Conservation (phyloP, 495 filamentous ascomycete species). For the Lepidopterella palustris region DNA sequence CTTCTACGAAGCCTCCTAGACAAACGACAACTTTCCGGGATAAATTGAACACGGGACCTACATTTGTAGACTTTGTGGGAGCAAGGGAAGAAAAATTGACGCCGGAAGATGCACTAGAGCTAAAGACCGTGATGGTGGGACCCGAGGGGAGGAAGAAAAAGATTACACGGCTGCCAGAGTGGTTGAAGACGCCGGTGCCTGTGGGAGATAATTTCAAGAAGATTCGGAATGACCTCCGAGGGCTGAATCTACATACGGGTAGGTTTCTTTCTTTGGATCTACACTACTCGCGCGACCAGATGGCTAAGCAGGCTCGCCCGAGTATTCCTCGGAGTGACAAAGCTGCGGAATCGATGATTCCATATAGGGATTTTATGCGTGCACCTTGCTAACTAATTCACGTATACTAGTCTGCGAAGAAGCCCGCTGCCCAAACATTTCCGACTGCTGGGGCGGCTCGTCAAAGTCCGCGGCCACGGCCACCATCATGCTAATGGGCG, state of each 20-base stretch:
- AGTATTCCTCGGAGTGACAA: too few relatives aligned
- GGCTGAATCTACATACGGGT: constrained; percentile 75
- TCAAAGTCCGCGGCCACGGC: constrained; percentile 87
- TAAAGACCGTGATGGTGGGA: constrained; percentile 73
- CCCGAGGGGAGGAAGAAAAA: constrained; percentile 74
- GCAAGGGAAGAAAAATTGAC: constrained; percentile 51
- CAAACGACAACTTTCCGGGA: not conserved
- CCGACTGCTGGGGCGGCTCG: constrained; percentile 91
- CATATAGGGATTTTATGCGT: not conserved
- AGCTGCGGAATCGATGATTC: too few relatives aligned
- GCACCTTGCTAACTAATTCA: not conserved
- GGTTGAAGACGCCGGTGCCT: constrained; percentile 95
- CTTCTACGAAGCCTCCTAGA: not conserved
- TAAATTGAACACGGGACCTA: constrained; percentile 58
- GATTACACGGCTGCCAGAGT: constrained; percentile 85
- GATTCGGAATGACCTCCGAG: constrained; percentile 87
- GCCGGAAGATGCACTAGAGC: constrained; percentile 50
- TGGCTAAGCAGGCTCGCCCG: too few relatives aligned
- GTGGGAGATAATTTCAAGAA: constrained; percentile 79
- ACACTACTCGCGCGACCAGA: too few relatives aligned
- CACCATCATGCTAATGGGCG: constrained; percentile 99
- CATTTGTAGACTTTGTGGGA: constrained; percentile 76
- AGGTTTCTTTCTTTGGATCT: too few relatives aligned
- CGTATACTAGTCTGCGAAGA: constrained; percentile 85
- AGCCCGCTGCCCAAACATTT: constrained; percentile 93